A percentile compares a stretch with the other conserved stretches of the same genome.
Conservation (phyloP, 208 protist genomes). For the Perkinsela sp. region DNA sequence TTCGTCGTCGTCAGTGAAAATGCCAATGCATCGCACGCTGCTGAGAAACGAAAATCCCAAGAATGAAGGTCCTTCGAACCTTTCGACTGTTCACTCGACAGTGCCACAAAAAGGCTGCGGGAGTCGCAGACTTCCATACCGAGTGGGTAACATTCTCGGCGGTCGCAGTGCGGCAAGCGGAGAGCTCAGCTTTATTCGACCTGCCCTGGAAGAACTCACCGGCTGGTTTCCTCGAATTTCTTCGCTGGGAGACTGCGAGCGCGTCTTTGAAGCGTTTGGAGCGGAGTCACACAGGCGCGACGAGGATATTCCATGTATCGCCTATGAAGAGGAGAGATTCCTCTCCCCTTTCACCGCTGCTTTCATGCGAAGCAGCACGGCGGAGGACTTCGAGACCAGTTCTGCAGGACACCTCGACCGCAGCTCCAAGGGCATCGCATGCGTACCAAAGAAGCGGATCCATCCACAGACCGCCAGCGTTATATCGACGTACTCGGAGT, state of each 20-base stretch:
- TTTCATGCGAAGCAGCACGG: background rate
- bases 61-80: background rate
- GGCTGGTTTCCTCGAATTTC: background rate
- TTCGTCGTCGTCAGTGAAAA: background rate
- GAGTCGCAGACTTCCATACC: background rate
- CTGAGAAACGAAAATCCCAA: background rate
- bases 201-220: background rate
- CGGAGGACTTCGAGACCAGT: background rate
- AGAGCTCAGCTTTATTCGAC: background rate
- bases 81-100: background rate
- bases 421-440: background rate
- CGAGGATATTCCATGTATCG: background rate
- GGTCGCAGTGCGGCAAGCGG: background rate
- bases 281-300: background rate
- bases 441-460: background rate
- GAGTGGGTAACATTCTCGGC: background rate
- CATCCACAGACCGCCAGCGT: background rate
- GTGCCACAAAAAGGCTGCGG: background rate
- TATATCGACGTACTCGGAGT: background rate
- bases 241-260: background rate
- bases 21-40: background rate
- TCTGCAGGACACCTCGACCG: background rate
- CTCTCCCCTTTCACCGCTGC: background rate
- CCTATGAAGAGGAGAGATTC: background rate
- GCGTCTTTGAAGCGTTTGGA: background rate